Conservation (phyloP, 306 rosid species). For the Quercus mongolica region DNA sequence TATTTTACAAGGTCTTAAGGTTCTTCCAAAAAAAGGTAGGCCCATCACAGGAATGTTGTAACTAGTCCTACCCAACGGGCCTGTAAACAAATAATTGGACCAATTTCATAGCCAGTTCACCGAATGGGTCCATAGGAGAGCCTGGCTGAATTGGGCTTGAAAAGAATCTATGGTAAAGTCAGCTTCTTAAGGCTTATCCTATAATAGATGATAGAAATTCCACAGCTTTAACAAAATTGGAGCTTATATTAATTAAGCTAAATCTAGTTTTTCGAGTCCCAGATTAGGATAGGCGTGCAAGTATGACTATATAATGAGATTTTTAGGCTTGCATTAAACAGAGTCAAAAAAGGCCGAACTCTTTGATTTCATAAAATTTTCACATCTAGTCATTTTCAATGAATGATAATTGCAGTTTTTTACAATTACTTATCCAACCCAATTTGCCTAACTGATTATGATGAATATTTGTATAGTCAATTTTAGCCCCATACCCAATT, state of each 20-base stretch:
- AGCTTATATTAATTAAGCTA: no score
- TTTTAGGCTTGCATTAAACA: neutral
- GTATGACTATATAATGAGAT: neutral
- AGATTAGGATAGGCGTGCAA: neutral
- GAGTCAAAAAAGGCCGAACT: neutral
- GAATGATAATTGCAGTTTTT: neutral
- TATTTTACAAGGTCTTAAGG: no score
- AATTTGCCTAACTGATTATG: neutral
- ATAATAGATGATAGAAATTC: neutral
- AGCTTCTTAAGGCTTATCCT: neutral
- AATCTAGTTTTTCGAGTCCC: neutral
- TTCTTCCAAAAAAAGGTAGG: no score
- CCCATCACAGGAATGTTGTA: no score
- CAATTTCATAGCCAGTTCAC: no score
- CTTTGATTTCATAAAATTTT: neutral
- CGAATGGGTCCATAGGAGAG: neutral
- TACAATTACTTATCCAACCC: neutral
- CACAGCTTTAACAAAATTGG: no score
- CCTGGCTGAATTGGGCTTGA: neutral
- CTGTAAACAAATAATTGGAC: no score
- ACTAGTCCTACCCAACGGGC: no score
- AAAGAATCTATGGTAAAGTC: neutral
- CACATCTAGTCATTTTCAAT: neutral
- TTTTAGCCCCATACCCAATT: neutral
- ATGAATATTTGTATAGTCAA: neutral